Percentiles rank a stretch among this genome's conserved stretches.
Evolutionary conservation across 768 basidiomycete genomes (phyloP).

Genomic region (Boletus vinaceobasis): DNA sequence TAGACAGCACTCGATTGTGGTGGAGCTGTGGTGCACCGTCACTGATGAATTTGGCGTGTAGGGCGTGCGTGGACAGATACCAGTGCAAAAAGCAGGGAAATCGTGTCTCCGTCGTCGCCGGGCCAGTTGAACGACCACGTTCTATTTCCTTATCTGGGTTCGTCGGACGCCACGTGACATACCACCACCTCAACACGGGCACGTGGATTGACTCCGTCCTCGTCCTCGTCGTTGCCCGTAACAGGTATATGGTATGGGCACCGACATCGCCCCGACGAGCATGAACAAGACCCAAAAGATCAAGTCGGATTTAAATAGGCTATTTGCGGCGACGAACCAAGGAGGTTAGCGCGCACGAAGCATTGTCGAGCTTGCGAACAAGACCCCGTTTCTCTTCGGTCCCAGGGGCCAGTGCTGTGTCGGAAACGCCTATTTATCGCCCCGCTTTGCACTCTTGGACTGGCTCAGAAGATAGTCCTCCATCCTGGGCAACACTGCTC

Average conservation of each 20-base stretch:
- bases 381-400: constrained; percentile 1
- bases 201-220: not conserved
- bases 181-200: not conserved
- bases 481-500: constrained; percentile 10
- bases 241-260: not conserved
- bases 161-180: not conserved
- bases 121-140: not conserved
- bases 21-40: constrained; percentile 1
- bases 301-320: constrained; percentile 1
- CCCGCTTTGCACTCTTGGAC: not conserved
- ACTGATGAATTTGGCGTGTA: constrained; percentile 11
- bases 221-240: not conserved
- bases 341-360: not conserved
- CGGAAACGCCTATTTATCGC: constrained; percentile 7
- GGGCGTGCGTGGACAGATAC: not conserved
- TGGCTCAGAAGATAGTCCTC: not conserved
- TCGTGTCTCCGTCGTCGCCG: not conserved
- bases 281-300: not conserved
- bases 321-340: not conserved
- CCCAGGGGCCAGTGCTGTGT: constrained; percentile 11
- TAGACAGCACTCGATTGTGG: not conserved
- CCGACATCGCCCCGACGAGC: not conserved
- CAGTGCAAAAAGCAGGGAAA: constrained; percentile 7
- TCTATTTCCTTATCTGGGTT: not conserved
- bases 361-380: constrained; percentile 3